Base-by-base conservation (phyloP, 768 basidiomycete genomes). In the Termitomyces sp. region DNA sequence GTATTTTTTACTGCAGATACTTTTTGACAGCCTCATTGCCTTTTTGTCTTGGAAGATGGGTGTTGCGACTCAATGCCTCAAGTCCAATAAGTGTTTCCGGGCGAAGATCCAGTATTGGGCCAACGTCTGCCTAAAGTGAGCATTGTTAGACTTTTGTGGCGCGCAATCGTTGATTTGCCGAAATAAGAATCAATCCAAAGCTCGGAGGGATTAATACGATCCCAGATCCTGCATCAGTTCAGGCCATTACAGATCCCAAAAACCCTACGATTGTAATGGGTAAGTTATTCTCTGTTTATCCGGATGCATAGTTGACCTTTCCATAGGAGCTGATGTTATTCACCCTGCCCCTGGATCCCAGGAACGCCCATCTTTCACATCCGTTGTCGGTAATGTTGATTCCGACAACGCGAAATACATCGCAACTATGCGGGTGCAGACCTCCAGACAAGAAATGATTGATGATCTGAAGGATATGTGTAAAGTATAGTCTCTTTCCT, bases 201-300 rank as follows among this genome's bases (percentile, higher is more conserved):
- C 78, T 93, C 0, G 91, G 90, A 5, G 92, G 92, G 0, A 85
- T 92, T 66, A 93, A 94, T 63, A 77, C 80, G 0, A 77, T 92
- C 24, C 87, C 89, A 0, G 85, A 89, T 30, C 77, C 84, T 0
- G 70, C 75, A 3, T 82, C 83, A 0, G 84, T 83, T 0, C 70
- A 78, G 0, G 73, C 79, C 3, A 73, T 92, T 0, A 80, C 80
- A 0, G 88, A 92, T 64, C 80, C 84, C 0, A 74, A 77, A 36
- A 82, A 85, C 59, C 90, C 90, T 0, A 89, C 90, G 0, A 83
- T 93, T 16, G 81, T 92, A 26, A 84, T 92, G 78, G 91, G 89
- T 79, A 74, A 62, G 73, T 13, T 53, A 12, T 18, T 35, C 33
- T 18, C 26, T 18, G 22, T 33, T 35, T 16, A 20, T 59, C 16